Evolutionary conservation across 768 basidiomycete species (phyloP).

Genomic region (Mycena pura): DNA sequence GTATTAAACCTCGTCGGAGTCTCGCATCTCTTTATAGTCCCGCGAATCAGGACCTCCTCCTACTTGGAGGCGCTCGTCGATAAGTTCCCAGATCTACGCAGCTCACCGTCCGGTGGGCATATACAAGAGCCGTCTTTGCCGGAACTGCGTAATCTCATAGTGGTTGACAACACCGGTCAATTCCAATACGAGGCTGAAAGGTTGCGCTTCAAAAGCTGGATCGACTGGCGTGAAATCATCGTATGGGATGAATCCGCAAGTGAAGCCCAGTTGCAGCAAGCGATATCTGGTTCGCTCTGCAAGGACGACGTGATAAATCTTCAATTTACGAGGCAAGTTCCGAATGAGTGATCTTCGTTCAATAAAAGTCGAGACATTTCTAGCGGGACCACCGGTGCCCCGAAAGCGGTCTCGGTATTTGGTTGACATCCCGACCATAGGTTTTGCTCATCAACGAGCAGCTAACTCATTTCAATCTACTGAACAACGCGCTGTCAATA

Average conservation of each 20-base stretch:
- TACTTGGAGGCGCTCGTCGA: conserved; percentile 68
- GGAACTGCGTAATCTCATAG: conserved; percentile 63
- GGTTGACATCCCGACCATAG: not conserved
- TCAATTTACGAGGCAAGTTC: conserved; percentile 79
- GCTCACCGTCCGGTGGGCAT: conserved; percentile 55
- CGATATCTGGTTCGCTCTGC: conserved; percentile 47
- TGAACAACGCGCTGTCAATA: conserved; percentile 79
- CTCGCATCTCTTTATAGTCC: conserved; percentile 75
- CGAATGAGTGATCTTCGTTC: not conserved
- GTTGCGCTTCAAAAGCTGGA: conserved; percentile 52
- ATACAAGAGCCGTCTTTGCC: conserved; percentile 68
- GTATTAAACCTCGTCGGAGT: conserved; percentile 70
- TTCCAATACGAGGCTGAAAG: conserved; percentile 44
- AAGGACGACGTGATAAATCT: conserved; percentile 81
- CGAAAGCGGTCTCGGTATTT: conserved; percentile 84
- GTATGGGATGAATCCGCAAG: conserved; percentile 66
- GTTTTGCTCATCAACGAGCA: conserved; percentile 32
- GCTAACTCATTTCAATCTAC: conserved; percentile 80
- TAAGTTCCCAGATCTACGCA: conserved; percentile 61
- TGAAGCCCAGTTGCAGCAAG: conserved; percentile 51
- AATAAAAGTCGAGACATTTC: not conserved
- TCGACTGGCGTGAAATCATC: conserved; percentile 77
- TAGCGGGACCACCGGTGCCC: conserved; percentile 81
- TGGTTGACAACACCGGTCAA: conserved; percentile 66
- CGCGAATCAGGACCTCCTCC: conserved; percentile 66